Base-by-base conservation (phyloP, 305 asterid species). In the Fraxinus platypoda region DNA sequence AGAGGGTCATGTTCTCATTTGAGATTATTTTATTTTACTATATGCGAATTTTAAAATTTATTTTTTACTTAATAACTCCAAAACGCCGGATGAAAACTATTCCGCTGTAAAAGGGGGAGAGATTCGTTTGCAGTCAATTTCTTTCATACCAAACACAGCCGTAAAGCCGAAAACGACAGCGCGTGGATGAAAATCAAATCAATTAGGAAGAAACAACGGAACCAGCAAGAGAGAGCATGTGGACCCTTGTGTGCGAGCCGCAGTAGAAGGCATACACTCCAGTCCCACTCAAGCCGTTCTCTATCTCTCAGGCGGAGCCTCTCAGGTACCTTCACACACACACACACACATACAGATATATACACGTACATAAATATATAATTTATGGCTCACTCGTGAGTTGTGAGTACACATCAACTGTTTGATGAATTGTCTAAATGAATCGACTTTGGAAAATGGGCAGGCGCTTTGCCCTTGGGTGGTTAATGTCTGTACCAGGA, bases 401-500 rank as follows among this genome's bases (percentile, higher is more conserved):
- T 26, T 26, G 28, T 26, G 28, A 26, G 28, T 26, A 28, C 30
- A 28, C 30, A 30, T 30, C 33, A 30, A 30, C 33, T 30, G 33
- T 30, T 30, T 78, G 91, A 70, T 84, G 81, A 81, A 83, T 83
- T 88, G 81, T 49, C 85, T 34, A 1, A 81, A 38, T 25, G 77
- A 78, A 76, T 54, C 73, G 75, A 26, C 35, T 30, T 57, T 26
- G 75, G 37, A 82, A 54, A 70, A 13, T 81, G 82, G 59, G 26
- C 89, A 95, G 99, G 97, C 96, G 34, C 86, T n/a, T n/a, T n/a
- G n/a, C n/a, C n/a, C n/a, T 94, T 78, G 97, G 97, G 71, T 95
- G 98, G 97, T 81, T 94, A 83, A 82, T 94, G 91, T 92, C 98
- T n/a, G 92, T 90, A 38, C 97, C 97, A 6, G 98, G 98, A 83